phyloP scores from a whole-genome alignment of 768 basidiomycete genomes.

The Zangia roseola region DNA sequence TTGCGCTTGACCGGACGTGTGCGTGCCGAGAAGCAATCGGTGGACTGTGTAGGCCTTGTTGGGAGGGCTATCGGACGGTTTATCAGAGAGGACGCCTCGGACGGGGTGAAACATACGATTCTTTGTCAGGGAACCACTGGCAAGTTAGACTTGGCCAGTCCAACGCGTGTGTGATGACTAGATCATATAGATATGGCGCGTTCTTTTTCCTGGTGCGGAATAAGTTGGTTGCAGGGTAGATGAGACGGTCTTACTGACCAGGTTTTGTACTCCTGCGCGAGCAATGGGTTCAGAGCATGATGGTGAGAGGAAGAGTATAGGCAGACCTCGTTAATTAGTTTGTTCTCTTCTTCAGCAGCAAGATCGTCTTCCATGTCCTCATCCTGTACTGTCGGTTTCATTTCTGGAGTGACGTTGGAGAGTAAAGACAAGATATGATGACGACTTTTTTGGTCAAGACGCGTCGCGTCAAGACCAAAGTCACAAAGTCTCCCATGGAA shows the following conservation, averaged over 20 bases:
- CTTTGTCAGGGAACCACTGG: conserved; percentile 98
- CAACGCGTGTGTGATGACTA: conserved; percentile 95
- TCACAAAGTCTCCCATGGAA: not conserved
- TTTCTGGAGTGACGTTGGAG: conserved; percentile 16
- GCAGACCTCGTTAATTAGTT: conserved; percentile 80
- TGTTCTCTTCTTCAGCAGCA: conserved; percentile 84
- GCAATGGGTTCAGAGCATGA: conserved; percentile 8
- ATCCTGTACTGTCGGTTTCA: conserved; percentile 46
- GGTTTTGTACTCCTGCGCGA: conserved; percentile 75
- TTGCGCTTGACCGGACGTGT: conserved; percentile 92
- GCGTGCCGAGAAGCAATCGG: conserved; percentile 92
- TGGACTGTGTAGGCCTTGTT: conserved; percentile 95
- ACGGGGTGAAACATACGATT: conserved; percentile 60
- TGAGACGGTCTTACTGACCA: conserved; percentile 47
- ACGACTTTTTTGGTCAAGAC: conserved; percentile 14
- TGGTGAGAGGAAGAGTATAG: not conserved
- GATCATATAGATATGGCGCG: conserved; percentile 96
- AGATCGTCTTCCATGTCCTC: conserved; percentile 81
- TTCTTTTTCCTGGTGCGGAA: conserved; percentile 78
- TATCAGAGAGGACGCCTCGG: not conserved
- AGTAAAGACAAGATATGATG: not conserved
- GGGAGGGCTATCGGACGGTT: conserved; percentile 55
- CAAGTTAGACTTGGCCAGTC: conserved; percentile 98
- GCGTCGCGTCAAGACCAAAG: conserved; percentile 24
- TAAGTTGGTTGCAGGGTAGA: not conserved